These are phyloP conservation scores for Candida qinlingensis DNA, from an alignment of 805 yeast species.

Conservation along the genomic window DNA sequence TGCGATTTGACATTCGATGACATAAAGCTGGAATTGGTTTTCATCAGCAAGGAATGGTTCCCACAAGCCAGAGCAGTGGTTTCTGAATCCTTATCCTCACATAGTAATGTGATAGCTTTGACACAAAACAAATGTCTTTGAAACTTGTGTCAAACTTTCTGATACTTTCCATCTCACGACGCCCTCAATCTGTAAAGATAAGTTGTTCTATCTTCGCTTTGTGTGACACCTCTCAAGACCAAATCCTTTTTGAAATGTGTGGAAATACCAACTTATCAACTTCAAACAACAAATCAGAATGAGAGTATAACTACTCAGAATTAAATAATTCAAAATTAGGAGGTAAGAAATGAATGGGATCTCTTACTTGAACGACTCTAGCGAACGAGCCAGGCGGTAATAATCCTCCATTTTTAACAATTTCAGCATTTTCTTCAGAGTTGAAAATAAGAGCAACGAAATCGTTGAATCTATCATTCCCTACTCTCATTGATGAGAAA, in stretches of 20 bases:
- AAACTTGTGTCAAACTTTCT: constrained; percentile 2
- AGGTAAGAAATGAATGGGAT: constrained; percentile 56
- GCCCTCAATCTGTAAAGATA: neutral
- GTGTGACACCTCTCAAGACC: constrained; percentile 15
- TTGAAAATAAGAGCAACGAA: constrained; percentile 49
- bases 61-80: no score
- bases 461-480: constrained; percentile 43
- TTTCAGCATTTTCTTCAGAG: constrained; percentile 28
- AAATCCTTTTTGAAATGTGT: constrained; percentile 26
- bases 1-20: no score
- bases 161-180: neutral
- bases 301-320: constrained; percentile 27
- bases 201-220: constrained; percentile 1
- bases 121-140: constrained; percentile 18
- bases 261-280: constrained; percentile 31
- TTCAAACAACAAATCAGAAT: constrained; percentile 29
- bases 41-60: no score
- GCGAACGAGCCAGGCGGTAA: constrained; percentile 29
- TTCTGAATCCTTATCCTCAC: constrained; percentile 10
- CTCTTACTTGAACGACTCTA: constrained; percentile 54
- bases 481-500: constrained; percentile 62
- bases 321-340: constrained; percentile 25
- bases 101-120: constrained; percentile 20
- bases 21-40: no score
- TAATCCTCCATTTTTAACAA: constrained; percentile 27